A percentile compares a stretch with the other conserved stretches of the same genome.
Evolutionary conservation across 768 basidiomycete genomes (phyloP).

Genomic region (Mycena maculata): DNA sequence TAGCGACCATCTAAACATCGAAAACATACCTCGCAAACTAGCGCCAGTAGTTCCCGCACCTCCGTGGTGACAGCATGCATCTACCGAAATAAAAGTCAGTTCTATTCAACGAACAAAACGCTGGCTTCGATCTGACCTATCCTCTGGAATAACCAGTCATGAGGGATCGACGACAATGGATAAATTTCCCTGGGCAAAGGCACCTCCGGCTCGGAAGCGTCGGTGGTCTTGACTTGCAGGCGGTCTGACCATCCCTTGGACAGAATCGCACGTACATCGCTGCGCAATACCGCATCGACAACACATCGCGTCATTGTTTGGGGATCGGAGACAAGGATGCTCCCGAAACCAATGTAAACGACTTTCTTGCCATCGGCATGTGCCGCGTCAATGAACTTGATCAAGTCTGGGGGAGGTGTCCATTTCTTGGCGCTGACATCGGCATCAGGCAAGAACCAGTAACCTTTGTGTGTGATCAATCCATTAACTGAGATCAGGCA

Average conservation of each 20-base stretch:
- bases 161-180: slow-evolving; percentile 86
- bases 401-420: slow-evolving; percentile 83
- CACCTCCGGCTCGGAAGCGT: slow-evolving; percentile 72
- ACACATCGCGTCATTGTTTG: slow-evolving; percentile 92
- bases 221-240: slow-evolving; percentile 71
- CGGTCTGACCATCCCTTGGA: slow-evolving; percentile 99
- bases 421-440: slow-evolving; percentile 91
- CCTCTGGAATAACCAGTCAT: slow-evolving; percentile 94
- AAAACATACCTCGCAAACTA: slow-evolving; percentile 80
- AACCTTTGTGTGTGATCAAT: slow-evolving; percentile 62
- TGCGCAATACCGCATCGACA: slow-evolving; percentile 86
- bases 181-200: slow-evolving; percentile 85
- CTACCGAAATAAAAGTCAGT: background rate
- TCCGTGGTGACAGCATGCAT: slow-evolving; percentile 87
- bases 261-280: slow-evolving; percentile 91
- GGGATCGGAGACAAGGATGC: slow-evolving; percentile 96
- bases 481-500: background rate
- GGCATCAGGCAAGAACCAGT: slow-evolving; percentile 97
- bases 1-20: background rate
- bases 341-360: slow-evolving; percentile 98
- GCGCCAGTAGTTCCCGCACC: slow-evolving; percentile 98
- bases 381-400: slow-evolving; percentile 86
- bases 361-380: slow-evolving; percentile 84
- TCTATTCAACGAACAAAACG: background rate
- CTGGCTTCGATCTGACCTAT: slow-evolving; percentile 77